Evolutionary conservation across 2,329 filamentous ascomycete genomes (phyloP).

Genomic region (Ustulina deusta): DNA sequence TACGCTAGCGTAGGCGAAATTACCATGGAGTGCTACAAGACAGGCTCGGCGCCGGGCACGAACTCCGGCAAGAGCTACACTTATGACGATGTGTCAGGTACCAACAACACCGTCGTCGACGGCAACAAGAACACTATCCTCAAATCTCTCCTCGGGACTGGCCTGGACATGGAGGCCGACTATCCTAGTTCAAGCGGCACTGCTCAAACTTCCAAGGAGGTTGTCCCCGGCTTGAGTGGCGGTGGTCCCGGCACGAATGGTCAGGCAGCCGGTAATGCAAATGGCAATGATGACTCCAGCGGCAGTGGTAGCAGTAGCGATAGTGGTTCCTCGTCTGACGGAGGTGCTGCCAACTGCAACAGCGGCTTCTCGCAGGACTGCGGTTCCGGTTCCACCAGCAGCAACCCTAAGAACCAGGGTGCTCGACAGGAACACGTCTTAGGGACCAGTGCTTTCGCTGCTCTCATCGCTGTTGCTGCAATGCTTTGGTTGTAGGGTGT

Average conservation of each 20-base stretch:
- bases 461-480: slow-evolving; percentile 48
- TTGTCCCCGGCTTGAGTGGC: slow-evolving; percentile 50
- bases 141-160: slow-evolving; percentile 83
- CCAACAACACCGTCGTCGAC: slow-evolving; percentile 82
- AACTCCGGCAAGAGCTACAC: slow-evolving; percentile 79
- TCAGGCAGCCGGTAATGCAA: slow-evolving; percentile 45
- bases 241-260: slow-evolving; percentile 51
- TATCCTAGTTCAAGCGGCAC: slow-evolving; percentile 51
- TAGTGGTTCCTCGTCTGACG: slow-evolving; percentile 7
- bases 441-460: slow-evolving; percentile 51
- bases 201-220: slow-evolving; percentile 41
- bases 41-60: slow-evolving; percentile 70
- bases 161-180: slow-evolving; percentile 73
- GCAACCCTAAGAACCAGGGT: slow-evolving; percentile 42
- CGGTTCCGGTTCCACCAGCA: slow-evolving; percentile 5
- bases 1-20: slow-evolving; percentile 84
- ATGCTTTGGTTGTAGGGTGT: slow-evolving; percentile 48
- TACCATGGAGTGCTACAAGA: slow-evolving; percentile 86
- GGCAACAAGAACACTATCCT: slow-evolving; percentile 81
- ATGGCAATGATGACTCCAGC: slow-evolving; percentile 21
- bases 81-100: slow-evolving; percentile 73
- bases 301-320: slow-evolving; percentile 27
- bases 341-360: slow-evolving; percentile 41
- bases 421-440: slow-evolving; percentile 45
- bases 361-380: slow-evolving; percentile 49